These are phyloP conservation scores for Gynostemma pentaphyllum DNA, from an alignment of 306 rosid genomes.

Conservation along the genomic window DNA sequence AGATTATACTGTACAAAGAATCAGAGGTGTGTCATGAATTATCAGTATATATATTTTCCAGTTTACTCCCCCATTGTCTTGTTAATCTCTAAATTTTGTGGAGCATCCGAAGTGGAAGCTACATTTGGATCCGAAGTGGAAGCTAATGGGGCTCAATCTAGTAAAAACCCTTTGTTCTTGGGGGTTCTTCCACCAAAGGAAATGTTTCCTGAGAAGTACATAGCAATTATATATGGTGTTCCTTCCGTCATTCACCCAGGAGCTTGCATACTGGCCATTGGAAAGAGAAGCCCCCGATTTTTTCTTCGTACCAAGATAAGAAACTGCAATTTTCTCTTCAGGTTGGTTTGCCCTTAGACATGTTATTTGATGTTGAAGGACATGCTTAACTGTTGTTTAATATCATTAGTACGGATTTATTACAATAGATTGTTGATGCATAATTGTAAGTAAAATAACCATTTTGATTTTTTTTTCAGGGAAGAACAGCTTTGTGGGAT, in stretches of 20 bases:
- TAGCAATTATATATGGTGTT: slow-evolving; percentile 52
- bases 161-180: slow-evolving; percentile 79
- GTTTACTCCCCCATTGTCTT: background rate
- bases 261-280: slow-evolving; percentile 64
- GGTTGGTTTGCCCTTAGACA: slow-evolving; percentile 33
- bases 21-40: slow-evolving; percentile 34
- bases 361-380: background rate
- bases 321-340: slow-evolving; percentile 80
- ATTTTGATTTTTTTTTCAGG: slow-evolving; percentile 34
- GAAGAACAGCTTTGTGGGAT: slow-evolving; percentile 87
- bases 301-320: slow-evolving; percentile 83
- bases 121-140: slow-evolving; percentile 65
- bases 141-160: slow-evolving; percentile 66
- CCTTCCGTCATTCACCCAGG: slow-evolving; percentile 80
- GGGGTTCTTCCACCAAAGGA: slow-evolving; percentile 87
- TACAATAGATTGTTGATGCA: too few relatives aligned
- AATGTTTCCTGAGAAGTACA: slow-evolving; percentile 79
- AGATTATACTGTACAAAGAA: slow-evolving; percentile 77
- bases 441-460: slow-evolving; percentile 4
- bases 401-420: background rate
- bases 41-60: background rate
- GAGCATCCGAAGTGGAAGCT: too few relatives aligned
- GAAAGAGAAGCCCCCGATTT: slow-evolving; percentile 76
- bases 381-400: background rate
- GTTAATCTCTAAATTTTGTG: background rate